Conservation (phyloP, 129 eudicot species). For the Sambucus nigra region DNA sequence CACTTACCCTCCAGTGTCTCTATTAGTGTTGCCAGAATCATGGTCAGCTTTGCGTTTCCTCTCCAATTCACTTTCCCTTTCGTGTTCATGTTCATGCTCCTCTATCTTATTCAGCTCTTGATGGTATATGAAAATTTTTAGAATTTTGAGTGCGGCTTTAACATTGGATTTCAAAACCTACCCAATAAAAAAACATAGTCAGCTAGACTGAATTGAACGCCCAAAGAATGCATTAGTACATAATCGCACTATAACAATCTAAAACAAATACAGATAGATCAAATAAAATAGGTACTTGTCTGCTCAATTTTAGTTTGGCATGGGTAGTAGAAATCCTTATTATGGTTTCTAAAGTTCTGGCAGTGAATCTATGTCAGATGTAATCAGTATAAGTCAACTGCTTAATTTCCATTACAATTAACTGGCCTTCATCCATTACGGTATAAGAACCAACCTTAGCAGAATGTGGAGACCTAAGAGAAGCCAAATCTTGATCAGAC, state of each 20-base stretch:
- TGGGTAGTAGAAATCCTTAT: conserved; percentile 96
- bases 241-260: not conserved
- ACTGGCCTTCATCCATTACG: no score
- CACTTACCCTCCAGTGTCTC: conserved; percentile 33
- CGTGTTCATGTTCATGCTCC: conserved; percentile 68
- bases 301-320: conserved; percentile 82
- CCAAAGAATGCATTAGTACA: not conserved
- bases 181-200: not conserved
- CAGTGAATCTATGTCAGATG: no score
- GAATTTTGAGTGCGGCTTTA: conserved; percentile 90
- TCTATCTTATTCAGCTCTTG: conserved; percentile 95
- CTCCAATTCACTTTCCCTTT: conserved; percentile 41
- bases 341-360: conserved; percentile 96
- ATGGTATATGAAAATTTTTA: conserved; percentile 90
- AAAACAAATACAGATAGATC: not conserved
- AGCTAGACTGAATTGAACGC: not conserved
- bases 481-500: no score
- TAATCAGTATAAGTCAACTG: no score
- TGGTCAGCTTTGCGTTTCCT: conserved; percentile 36
- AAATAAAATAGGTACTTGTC: conserved; percentile 46
- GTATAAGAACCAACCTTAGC: no score
- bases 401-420: no score
- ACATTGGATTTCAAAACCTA: conserved; percentile 76
- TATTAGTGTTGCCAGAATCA: conserved; percentile 21
- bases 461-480: no score